These are phyloP conservation scores for Rhododendron molle DNA, from an alignment of 148 eudicot genomes.

Conservation along the genomic window DNA sequence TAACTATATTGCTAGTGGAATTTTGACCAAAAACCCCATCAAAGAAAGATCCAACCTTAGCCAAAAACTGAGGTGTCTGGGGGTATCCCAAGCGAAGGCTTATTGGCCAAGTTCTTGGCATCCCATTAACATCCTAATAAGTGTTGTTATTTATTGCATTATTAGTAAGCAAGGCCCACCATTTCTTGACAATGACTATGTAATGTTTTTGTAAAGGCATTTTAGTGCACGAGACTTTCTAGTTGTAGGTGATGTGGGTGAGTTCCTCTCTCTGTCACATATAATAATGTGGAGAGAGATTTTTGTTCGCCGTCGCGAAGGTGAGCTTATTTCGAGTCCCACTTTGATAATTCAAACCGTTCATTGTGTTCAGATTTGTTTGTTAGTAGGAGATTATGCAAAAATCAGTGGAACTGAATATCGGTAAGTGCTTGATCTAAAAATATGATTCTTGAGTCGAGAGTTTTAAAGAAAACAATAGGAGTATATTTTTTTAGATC, in stretches of 20 bases:
- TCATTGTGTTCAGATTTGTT: not conserved
- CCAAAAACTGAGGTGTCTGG: not conserved
- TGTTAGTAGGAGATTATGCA: not conserved
- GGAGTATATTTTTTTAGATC: no score
- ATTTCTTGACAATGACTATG: not conserved
- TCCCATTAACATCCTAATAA: not conserved
- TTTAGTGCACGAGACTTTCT: not conserved
- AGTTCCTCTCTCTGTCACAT: not conserved
- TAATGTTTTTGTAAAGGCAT: not conserved
- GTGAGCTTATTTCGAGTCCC: not conserved
- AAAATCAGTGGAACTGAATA: not conserved
- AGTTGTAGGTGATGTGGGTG: not conserved
- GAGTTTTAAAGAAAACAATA: not conserved
- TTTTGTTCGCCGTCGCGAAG: not conserved
- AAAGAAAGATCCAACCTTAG: not conserved
- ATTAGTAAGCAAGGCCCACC: not conserved
- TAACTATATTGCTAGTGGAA: not conserved
- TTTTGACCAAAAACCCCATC: not conserved
- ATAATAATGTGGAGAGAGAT: not conserved
- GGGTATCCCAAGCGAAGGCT: not conserved
- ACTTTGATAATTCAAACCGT: not conserved
- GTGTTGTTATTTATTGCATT: not conserved
- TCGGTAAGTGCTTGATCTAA: not conserved
- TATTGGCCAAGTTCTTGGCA: constrained; percentile 2
- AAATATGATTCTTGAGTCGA: not conserved